Percentiles rank a stretch among this genome's conserved stretches.
Evolutionary conservation across 768 basidiomycete genomes (phyloP).

Genomic region (Pulveroboletus sp.): DNA sequence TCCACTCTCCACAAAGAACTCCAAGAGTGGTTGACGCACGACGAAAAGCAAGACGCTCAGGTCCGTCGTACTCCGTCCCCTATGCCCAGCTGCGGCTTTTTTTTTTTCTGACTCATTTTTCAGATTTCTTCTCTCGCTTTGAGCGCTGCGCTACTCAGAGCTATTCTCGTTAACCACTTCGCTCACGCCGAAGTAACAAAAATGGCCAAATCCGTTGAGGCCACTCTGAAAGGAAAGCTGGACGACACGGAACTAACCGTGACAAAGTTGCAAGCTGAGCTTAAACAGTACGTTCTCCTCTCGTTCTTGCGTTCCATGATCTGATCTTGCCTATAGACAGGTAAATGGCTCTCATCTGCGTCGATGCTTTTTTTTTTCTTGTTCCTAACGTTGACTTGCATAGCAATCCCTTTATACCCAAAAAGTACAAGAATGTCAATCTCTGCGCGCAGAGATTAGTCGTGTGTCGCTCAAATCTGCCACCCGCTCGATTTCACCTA

Average conservation of each 20-base stretch:
- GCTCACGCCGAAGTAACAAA: constrained; percentile 77
- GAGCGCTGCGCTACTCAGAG: constrained; percentile 73
- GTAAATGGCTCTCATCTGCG: constrained; percentile 36
- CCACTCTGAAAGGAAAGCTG: constrained; percentile 56
- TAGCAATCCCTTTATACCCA: constrained; percentile 59
- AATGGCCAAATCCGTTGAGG: constrained; percentile 58
- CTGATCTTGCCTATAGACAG: constrained; percentile 44
- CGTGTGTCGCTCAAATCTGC: constrained; percentile 40
- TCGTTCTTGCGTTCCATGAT: constrained; percentile 4
- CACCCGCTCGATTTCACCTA: constrained; percentile 19
- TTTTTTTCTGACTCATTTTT: constrained; percentile 3
- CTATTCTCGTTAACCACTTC: constrained; percentile 77
- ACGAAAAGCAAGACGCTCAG: constrained; percentile 57
- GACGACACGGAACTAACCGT: constrained; percentile 58
- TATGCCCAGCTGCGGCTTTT: constrained; percentile 4
- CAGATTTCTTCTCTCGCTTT: constrained; percentile 67
- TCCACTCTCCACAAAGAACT: constrained; percentile 73
- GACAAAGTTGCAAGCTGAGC: constrained; percentile 61
- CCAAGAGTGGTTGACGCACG: constrained; percentile 65
- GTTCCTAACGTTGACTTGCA: constrained; percentile 14
- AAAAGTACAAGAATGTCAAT: constrained; percentile 69
- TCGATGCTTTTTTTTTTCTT: constrained; percentile 2
- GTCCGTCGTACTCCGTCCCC: constrained; percentile 38
- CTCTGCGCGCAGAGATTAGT: constrained; percentile 60
- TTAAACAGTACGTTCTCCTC: constrained; percentile 56